A percentile compares a stretch with the other conserved stretches of the same genome.
These are phyloP conservation scores for Pseudocercospora cruenta DNA, from an alignment of 2,329 filamentous ascomycete genomes.

Conservation along the genomic window DNA sequence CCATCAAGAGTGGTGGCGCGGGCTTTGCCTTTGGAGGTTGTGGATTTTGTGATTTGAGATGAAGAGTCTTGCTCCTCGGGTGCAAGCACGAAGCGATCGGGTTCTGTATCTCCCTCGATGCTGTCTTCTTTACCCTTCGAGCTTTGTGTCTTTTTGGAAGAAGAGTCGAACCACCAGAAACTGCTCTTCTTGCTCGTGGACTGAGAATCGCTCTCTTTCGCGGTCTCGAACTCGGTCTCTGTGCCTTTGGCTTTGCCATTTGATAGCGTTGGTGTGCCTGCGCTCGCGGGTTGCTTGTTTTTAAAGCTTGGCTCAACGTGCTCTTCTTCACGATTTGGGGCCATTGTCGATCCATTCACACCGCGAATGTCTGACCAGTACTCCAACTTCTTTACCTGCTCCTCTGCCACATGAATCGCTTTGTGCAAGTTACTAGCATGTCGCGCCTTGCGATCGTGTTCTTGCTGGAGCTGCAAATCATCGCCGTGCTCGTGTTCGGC, in stretches of 20 bases:
- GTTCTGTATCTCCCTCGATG: conserved; percentile 19
- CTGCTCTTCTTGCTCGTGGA: conserved; percentile 23
- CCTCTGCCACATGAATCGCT: conserved; percentile 75
- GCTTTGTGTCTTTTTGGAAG: conserved; percentile 20
- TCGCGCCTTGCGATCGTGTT: conserved; percentile 41
- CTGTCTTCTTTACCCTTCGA: conserved; percentile 23
- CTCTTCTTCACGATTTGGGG: conserved; percentile 14
- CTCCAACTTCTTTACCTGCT: conserved; percentile 77
- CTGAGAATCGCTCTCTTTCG: conserved; percentile 2
- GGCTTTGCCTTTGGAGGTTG: conserved; percentile 27
- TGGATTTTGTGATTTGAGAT: conserved; percentile 15
- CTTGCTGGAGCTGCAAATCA: conserved; percentile 51
- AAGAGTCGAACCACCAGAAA: conserved; percentile 22
- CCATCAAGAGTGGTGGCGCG: conserved; percentile 20
- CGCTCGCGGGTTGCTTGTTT: conserved; percentile 27
- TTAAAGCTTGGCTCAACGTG: conserved; percentile 28
- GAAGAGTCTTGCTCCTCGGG: conserved; percentile 19
- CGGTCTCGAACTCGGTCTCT: background rate
- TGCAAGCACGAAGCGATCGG: conserved; percentile 25
- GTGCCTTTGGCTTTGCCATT: conserved; percentile 1
- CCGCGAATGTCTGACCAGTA: conserved; percentile 77
- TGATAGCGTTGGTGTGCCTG: conserved; percentile 7
- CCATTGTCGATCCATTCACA: conserved; percentile 36
- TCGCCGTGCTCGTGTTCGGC: conserved; percentile 40
- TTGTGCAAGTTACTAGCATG: conserved; percentile 71